A percentile compares a stretch with the other conserved stretches of the same genome.
phyloP scores from a whole-genome alignment of 208 protist species.

The Herpetomonas samuelpessoai region DNA sequence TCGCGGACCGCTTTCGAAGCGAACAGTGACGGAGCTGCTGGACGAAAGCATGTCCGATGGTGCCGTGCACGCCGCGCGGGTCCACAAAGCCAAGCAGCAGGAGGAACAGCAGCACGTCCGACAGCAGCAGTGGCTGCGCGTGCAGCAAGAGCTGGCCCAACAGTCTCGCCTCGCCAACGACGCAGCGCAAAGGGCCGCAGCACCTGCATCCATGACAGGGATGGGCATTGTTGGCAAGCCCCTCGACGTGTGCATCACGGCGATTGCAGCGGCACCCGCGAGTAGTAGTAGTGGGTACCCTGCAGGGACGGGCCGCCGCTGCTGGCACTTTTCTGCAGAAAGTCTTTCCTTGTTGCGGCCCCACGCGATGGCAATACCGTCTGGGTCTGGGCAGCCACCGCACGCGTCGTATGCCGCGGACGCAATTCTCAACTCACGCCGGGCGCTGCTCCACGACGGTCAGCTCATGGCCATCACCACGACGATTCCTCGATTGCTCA shows the following conservation, averaged over 20 bases:
- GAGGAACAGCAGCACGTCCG: neutral
- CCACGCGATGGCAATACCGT: too few relatives aligned
- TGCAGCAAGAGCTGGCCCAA: neutral
- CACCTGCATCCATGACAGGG: neutral
- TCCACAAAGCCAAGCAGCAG: neutral
- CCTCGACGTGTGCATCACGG: neutral
- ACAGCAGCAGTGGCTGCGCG: conserved; percentile 1
- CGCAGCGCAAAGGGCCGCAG: neutral
- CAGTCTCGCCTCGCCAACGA: too few relatives aligned
- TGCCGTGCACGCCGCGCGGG: neutral
- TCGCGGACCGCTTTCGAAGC: too few relatives aligned
- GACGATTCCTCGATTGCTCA: neutral
- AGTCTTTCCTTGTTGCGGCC: too few relatives aligned
- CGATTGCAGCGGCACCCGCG: neutral
- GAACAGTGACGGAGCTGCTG: neutral
- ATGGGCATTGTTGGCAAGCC: neutral
- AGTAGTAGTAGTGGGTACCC: too few relatives aligned
- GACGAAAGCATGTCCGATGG: neutral
- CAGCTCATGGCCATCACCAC: too few relatives aligned
- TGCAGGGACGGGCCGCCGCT: too few relatives aligned
- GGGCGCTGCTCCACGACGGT: too few relatives aligned
- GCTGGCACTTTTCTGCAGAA: too few relatives aligned
- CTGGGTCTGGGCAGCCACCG: too few relatives aligned
- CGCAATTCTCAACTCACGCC: too few relatives aligned
- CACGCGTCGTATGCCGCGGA: too few relatives aligned